These are phyloP conservation scores for Tephrocybe rancida DNA, from an alignment of 768 basidiomycete genomes.

Conservation along the genomic window DNA sequence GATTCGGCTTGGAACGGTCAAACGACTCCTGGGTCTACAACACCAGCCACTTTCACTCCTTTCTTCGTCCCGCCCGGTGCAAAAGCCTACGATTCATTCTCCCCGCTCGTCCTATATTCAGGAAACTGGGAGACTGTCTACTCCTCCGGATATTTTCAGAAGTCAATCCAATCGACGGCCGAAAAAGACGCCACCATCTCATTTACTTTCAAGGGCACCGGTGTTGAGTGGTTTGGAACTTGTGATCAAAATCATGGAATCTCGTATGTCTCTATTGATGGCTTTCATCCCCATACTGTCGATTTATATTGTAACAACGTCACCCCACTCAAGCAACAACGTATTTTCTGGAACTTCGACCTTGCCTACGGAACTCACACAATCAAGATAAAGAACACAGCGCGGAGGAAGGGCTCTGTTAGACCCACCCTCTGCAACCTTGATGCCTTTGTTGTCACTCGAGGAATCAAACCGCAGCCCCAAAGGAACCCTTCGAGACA, in stretches of 20 bases:
- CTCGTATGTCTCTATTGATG: constrained; percentile 61
- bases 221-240: constrained; percentile 79
- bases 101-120: constrained; percentile 64
- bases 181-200: constrained; percentile 49
- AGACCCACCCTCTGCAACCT: constrained; percentile 47
- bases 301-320: constrained; percentile 42
- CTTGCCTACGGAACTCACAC: constrained; percentile 56
- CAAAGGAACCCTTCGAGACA: constrained; percentile 3
- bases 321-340: constrained; percentile 52
- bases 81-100: constrained; percentile 70
- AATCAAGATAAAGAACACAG: constrained; percentile 63
- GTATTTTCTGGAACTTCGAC: constrained; percentile 62
- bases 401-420: constrained; percentile 36
- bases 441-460: constrained; percentile 70
- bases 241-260: constrained; percentile 55
- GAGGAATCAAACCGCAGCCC: constrained; percentile 26
- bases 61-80: constrained; percentile 78
- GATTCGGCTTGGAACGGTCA: constrained; percentile 75
- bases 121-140: constrained; percentile 60
- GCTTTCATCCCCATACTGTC: constrained; percentile 43
- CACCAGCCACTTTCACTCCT: constrained; percentile 53
- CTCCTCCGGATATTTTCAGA: constrained; percentile 51
- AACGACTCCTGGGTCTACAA: constrained; percentile 49
- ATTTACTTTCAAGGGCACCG: constrained; percentile 71
- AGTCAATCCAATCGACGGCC: constrained; percentile 53